These are phyloP conservation scores for Cylindrodendrum hubeiense DNA, from an alignment of 2,329 filamentous ascomycete species.

Conservation along the genomic window DNA sequence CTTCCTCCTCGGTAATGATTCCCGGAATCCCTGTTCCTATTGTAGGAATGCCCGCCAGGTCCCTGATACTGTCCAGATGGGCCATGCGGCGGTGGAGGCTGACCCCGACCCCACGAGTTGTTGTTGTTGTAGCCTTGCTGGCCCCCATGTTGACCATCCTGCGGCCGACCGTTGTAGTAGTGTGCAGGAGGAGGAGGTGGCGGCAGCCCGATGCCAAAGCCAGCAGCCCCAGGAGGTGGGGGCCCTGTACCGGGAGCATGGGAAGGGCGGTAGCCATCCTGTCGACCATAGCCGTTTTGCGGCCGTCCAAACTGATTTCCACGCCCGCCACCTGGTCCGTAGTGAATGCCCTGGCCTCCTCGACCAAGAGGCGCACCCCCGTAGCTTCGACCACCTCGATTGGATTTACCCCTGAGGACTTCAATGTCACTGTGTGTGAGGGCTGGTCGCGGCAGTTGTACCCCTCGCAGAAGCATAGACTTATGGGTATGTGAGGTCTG, in stretches of 20 bases:
- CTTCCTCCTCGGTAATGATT: conserved; percentile 38
- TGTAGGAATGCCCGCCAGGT: conserved; percentile 32
- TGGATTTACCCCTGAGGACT: conserved; percentile 74
- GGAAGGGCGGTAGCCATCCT: conserved; percentile 28
- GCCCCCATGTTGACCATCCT: conserved; percentile 32
- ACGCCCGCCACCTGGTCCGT: conserved; percentile 43
- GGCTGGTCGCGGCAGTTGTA: conserved; percentile 77
- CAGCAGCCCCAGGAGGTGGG: conserved; percentile 49
- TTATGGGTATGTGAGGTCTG: conserved; percentile 81
- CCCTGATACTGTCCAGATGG: conserved; percentile 36
- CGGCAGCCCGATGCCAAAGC: conserved; percentile 50
- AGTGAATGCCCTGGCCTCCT: conserved; percentile 44
- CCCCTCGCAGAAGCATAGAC: conserved; percentile 91
- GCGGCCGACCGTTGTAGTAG: conserved; percentile 37
- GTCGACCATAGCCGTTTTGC: conserved; percentile 38
- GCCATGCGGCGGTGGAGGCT: conserved; percentile 28
- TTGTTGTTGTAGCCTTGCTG: conserved; percentile 36
- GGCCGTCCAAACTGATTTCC: conserved; percentile 34
- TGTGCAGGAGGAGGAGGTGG: conserved; percentile 46
- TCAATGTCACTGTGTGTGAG: conserved; percentile 84
- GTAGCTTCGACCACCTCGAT: conserved; percentile 57
- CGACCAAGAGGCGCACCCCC: conserved; percentile 44
- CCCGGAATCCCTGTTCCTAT: conserved; percentile 34
- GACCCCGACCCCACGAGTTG: conserved; percentile 26
- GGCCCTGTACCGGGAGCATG: conserved; percentile 37